Evolutionary conservation across 768 basidiomycete genomes (phyloP).

Genomic region (Amanita thiersii): DNA sequence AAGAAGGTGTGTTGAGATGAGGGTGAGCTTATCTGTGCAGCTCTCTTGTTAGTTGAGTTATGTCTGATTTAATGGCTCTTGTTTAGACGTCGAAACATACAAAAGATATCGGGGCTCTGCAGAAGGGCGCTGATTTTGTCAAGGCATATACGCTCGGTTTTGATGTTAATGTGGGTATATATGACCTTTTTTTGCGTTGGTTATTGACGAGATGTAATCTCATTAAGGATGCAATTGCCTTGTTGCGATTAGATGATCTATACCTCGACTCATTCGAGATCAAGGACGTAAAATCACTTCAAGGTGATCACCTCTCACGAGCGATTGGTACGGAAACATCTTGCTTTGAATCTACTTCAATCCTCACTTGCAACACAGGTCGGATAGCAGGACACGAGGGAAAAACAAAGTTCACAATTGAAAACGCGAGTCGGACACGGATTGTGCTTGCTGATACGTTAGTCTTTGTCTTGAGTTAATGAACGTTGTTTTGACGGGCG

Average conservation of each 20-base stretch:
- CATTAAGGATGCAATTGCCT: slow-evolving; percentile 84
- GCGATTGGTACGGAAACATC: slow-evolving; percentile 64
- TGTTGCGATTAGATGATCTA: slow-evolving; percentile 90
- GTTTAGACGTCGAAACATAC: slow-evolving; percentile 88
- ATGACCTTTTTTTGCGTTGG: neutral
- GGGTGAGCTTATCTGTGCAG: slow-evolving; percentile 50
- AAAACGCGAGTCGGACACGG: slow-evolving; percentile 94
- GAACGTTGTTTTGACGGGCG: slow-evolving; percentile 7
- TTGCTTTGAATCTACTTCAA: neutral
- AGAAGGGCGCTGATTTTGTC: slow-evolving; percentile 96
- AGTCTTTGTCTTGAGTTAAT: slow-evolving; percentile 21
- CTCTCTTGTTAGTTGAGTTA: neutral
- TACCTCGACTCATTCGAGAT: slow-evolving; percentile 99
- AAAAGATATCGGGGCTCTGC: slow-evolving; percentile 85
- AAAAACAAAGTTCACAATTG: slow-evolving; percentile 98
- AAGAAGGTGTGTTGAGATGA: slow-evolving; percentile 82
- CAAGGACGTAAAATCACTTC: slow-evolving; percentile 97
- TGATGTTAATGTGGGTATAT: slow-evolving; percentile 71
- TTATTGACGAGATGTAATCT: neutral
- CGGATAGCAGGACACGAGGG: slow-evolving; percentile 99
- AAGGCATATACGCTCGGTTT: slow-evolving; percentile 94
- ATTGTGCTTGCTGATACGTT: slow-evolving; percentile 98
- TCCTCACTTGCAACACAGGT: slow-evolving; percentile 34
- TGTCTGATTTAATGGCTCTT: neutral
- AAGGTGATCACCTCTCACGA: slow-evolving; percentile 96